phyloP scores from a whole-genome alignment of 1,284 basidiomycete species.

The Rhodofomes roseus region DNA sequence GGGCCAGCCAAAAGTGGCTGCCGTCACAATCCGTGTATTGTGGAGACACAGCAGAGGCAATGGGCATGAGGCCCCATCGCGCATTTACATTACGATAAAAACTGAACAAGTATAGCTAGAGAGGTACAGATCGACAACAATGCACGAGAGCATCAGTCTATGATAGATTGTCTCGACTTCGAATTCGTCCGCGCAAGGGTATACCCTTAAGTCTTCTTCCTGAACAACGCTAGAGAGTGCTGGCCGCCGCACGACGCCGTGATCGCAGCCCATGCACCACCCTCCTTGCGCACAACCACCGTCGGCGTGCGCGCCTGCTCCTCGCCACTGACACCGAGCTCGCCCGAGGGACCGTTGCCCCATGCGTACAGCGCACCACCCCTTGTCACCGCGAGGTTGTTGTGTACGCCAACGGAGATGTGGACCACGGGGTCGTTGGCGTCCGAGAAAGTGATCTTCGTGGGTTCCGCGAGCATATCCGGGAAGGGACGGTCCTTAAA shows the following conservation, averaged over 20 bases:
- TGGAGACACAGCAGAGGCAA: neutral
- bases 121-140: neutral
- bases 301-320: slow-evolving; percentile 53
- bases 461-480: slow-evolving; percentile 56
- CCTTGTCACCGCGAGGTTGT: slow-evolving; percentile 76
- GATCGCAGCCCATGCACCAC: slow-evolving; percentile 60
- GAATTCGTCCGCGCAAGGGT: neutral
- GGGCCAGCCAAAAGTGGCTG: too few species aligned
- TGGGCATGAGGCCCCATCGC: neutral
- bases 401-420: slow-evolving; percentile 75
- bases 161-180: neutral
- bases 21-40: neutral
- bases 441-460: slow-evolving; percentile 66
- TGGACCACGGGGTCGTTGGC: slow-evolving; percentile 56
- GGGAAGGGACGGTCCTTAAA: slow-evolving; percentile 49
- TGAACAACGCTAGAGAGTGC: slow-evolving; percentile 66
- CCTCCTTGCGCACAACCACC: slow-evolving; percentile 64
- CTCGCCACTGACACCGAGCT: slow-evolving; percentile 59
- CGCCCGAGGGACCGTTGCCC: slow-evolving; percentile 78
- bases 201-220: slow-evolving; percentile 29
- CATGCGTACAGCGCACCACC: slow-evolving; percentile 81
- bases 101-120: neutral
- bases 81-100: neutral
- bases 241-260: slow-evolving; percentile 68
- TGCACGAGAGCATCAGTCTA: neutral